These are phyloP conservation scores for Lactifluus pinguis DNA, from an alignment of 768 basidiomycete species.

Conservation along the genomic window DNA sequence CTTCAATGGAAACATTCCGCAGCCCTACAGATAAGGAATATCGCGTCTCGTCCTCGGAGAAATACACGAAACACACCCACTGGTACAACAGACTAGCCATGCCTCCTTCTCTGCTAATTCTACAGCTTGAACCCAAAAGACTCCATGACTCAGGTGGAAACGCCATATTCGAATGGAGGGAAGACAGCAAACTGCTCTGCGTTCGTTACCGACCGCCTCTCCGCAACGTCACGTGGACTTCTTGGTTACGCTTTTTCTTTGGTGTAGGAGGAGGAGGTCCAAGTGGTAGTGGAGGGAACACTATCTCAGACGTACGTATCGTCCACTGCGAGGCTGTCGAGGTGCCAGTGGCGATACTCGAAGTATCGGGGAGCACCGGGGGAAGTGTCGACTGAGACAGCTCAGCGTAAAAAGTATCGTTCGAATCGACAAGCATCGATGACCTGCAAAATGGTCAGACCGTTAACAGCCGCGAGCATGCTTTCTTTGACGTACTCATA, in stretches of 20 bases:
- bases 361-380: not conserved
- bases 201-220: constrained; percentile 7
- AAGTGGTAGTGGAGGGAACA: not conserved
- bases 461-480: not conserved
- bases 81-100: not conserved
- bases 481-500: constrained; percentile 36
- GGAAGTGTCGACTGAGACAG: constrained; percentile 16
- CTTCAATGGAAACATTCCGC: not conserved
- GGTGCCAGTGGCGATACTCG: not conserved
- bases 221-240: not conserved
- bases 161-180: not conserved
- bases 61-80: constrained; percentile 6
- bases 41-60: not conserved
- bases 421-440: constrained; percentile 21
- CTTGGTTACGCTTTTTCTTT: not conserved
- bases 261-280: not conserved
- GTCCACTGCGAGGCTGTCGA: not conserved
- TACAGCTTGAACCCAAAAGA: not conserved
- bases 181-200: not conserved
- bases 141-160: not conserved
- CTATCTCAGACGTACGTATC: not conserved
- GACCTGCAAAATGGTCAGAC: constrained; percentile 17
- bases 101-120: not conserved
- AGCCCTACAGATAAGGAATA: not conserved
- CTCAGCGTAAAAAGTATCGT: constrained; percentile 21